Evolutionary conservation across 768 basidiomycete genomes (phyloP).

Genomic region (Mycena galericulata): DNA sequence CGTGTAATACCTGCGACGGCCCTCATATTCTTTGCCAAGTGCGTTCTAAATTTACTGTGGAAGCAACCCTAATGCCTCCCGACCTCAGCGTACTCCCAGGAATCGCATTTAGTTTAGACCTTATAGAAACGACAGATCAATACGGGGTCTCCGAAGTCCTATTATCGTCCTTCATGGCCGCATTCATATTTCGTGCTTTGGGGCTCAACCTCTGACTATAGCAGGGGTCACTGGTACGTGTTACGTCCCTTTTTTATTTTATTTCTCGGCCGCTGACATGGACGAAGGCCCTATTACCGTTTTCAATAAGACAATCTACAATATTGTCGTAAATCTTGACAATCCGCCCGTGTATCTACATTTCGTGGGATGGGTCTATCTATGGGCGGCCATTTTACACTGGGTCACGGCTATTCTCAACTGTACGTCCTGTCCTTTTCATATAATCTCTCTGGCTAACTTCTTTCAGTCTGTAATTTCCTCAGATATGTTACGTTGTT

Average conservation of each 20-base stretch:
- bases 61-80: too few relatives aligned
- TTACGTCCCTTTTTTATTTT: background rate
- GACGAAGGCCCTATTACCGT: slow-evolving; percentile 89
- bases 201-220: slow-evolving; percentile 92
- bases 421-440: slow-evolving; percentile 61
- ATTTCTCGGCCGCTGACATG: background rate
- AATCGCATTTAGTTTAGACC: slow-evolving; percentile 91
- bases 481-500: slow-evolving; percentile 90
- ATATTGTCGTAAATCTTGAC: slow-evolving; percentile 69
- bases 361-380: slow-evolving; percentile 93
- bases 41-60: too few relatives aligned
- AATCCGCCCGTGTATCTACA: slow-evolving; percentile 83
- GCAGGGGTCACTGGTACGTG: slow-evolving; percentile 87
- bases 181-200: slow-evolving; percentile 89
- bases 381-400: slow-evolving; percentile 90
- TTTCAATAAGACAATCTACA: slow-evolving; percentile 90
- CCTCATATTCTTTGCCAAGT: slow-evolving; percentile 90
- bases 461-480: slow-evolving; percentile 78
- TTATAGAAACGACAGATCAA: slow-evolving; percentile 90
- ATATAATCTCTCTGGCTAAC: background rate
- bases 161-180: slow-evolving; percentile 87
- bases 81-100: slow-evolving; percentile 88
- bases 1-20: slow-evolving; percentile 89
- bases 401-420: slow-evolving; percentile 86
- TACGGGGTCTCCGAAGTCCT: slow-evolving; percentile 94